Percentiles rank a stretch among this genome's conserved stretches.
Evolutionary conservation across 2,329 filamentous ascomycete genomes (phyloP).

Genomic region (Acrocalymma vagum): DNA sequence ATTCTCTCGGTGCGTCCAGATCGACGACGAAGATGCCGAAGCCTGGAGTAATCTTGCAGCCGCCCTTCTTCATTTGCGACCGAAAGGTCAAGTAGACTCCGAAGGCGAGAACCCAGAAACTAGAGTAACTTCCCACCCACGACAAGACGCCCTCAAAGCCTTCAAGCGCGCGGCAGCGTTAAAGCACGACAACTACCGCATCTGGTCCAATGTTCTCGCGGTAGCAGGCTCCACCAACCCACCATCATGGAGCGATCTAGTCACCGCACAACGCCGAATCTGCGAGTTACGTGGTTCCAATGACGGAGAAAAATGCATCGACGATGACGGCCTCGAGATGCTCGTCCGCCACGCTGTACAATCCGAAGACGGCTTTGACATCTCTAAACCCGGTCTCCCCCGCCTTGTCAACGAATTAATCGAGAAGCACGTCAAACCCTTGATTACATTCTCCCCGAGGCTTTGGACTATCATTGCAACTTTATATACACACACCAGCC

Average conservation of each 20-base stretch:
- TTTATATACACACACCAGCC: slow-evolving; percentile 76
- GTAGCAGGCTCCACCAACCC: slow-evolving; percentile 81
- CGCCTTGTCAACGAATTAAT: slow-evolving; percentile 75
- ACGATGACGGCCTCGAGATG: slow-evolving; percentile 74
- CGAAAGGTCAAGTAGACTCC: slow-evolving; percentile 43
- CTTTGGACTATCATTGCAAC: slow-evolving; percentile 80
- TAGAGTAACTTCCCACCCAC: slow-evolving; percentile 52
- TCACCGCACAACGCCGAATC: slow-evolving; percentile 77
- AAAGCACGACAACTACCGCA: slow-evolving; percentile 86
- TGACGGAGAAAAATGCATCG: slow-evolving; percentile 79
- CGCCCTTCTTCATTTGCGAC: slow-evolving; percentile 76
- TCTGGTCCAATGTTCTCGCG: slow-evolving; percentile 96
- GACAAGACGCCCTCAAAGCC: slow-evolving; percentile 79
- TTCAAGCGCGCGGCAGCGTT: slow-evolving; percentile 87
- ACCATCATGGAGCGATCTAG: slow-evolving; percentile 76
- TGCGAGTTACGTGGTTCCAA: slow-evolving; percentile 74
- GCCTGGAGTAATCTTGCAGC: slow-evolving; percentile 96
- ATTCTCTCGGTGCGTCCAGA: slow-evolving; percentile 82
- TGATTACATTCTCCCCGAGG: slow-evolving; percentile 81
- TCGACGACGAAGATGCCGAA: slow-evolving; percentile 88
- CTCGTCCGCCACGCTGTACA: slow-evolving; percentile 75
- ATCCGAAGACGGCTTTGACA: slow-evolving; percentile 48
- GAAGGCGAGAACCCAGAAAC: slow-evolving; percentile 51
- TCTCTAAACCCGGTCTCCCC: slow-evolving; percentile 58
- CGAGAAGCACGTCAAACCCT: slow-evolving; percentile 77